phyloP scores from a whole-genome alignment of 2,329 filamentous ascomycete genomes.

The Hypocreales sp. region DNA sequence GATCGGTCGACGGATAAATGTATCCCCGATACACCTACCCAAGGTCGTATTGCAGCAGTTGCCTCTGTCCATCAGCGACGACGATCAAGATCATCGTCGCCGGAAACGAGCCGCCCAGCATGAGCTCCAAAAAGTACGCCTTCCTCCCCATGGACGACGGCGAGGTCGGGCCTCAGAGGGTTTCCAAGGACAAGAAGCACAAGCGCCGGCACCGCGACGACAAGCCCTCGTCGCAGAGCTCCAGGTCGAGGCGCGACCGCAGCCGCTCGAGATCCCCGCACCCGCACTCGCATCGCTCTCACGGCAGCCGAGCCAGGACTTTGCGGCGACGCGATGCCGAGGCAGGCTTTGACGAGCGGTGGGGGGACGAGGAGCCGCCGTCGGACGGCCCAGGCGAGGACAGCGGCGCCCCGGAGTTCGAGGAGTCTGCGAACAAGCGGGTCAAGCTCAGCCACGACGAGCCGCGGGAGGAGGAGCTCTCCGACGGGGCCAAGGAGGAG shows the following conservation, averaged over 20 bases:
- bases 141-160: constrained; percentile 53
- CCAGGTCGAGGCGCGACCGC: constrained; percentile 12
- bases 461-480: constrained; percentile 29
- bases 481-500: constrained; percentile 44
- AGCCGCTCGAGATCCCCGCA: constrained; percentile 17
- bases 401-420: constrained; percentile 41
- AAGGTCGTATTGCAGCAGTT: too few relatives aligned
- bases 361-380: constrained; percentile 60
- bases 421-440: constrained; percentile 56
- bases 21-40: too few relatives aligned
- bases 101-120: too few relatives aligned
- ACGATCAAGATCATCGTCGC: too few relatives aligned
- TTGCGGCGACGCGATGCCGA: constrained; percentile 25
- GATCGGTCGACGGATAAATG: constrained; percentile 9
- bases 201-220: constrained; percentile 23
- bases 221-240: constrained; percentile 10
- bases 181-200: constrained; percentile 31
- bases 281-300: constrained; percentile 10
- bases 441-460: constrained; percentile 40
- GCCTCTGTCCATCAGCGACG: too few relatives aligned
- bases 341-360: constrained; percentile 56
- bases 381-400: constrained; percentile 25
- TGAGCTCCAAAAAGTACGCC: constrained; percentile 47
- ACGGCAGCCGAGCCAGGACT: constrained; percentile 20
- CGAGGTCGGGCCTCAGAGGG: constrained; percentile 39